A percentile compares a stretch with the other conserved stretches of the same genome.
Evolutionary conservation across 495 filamentous ascomycete genomes (phyloP).

Genomic region (Hypoxylon lienhwacheense): DNA sequence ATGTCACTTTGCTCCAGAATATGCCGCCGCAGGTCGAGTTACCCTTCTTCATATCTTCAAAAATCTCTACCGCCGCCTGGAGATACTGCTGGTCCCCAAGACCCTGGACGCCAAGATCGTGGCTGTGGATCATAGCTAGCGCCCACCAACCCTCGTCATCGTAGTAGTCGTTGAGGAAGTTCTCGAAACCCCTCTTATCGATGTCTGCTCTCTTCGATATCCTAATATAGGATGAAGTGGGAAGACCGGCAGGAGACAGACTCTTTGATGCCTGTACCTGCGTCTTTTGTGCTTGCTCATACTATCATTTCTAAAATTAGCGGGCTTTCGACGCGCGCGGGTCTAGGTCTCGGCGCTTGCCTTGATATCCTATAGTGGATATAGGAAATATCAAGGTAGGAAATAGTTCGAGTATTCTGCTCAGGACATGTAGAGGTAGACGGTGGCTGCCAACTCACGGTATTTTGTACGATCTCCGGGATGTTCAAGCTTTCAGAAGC

Average conservation of each 20-base stretch:
- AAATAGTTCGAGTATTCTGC: no score
- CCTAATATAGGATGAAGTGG: conserved; percentile 39
- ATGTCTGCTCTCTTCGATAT: conserved; percentile 22
- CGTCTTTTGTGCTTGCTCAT: conserved; percentile 44
- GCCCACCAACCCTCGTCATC: conserved; percentile 79
- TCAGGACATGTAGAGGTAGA: not conserved
- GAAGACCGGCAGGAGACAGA: conserved; percentile 34
- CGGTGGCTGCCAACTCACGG: conserved; percentile 31
- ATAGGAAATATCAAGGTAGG: no score
- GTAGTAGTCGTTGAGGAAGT: conserved; percentile 66
- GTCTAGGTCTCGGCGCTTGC: not conserved
- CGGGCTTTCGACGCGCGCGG: not conserved
- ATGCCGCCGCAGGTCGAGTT: conserved; percentile 64
- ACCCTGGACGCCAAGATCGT: conserved; percentile 53
- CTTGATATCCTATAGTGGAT: not conserved
- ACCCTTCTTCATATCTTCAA: conserved; percentile 61
- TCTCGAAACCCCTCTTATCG: conserved; percentile 41
- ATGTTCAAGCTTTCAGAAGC: conserved; percentile 40
- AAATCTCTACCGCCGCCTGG: conserved; percentile 59
- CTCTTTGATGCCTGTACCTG: conserved; percentile 38
- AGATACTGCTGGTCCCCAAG: conserved; percentile 59
- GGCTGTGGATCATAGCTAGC: conserved; percentile 63
- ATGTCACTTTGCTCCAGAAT: conserved; percentile 65
- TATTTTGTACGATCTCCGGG: conserved; percentile 46
- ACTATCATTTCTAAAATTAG: conserved; percentile 17